phyloP scores from a whole-genome alignment of 768 basidiomycete genomes.

The Pleurotus cornucopiae region DNA sequence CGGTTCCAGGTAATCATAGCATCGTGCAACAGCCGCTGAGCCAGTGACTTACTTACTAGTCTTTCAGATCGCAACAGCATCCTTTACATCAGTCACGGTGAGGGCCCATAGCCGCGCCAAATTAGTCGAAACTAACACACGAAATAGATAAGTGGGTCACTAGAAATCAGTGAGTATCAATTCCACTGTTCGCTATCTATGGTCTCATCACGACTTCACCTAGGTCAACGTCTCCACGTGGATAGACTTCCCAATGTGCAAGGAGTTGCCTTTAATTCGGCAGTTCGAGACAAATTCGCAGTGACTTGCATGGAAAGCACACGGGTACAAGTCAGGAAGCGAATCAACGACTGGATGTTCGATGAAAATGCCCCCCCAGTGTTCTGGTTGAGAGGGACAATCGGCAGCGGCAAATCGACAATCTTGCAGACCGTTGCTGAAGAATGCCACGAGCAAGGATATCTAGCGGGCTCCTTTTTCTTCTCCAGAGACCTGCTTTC shows the following conservation, averaged over 20 bases:
- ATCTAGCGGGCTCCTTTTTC: constrained; percentile 2
- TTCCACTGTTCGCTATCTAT: not conserved
- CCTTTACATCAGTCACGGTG: not conserved
- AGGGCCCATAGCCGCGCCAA: not conserved
- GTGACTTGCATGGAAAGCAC: not conserved
- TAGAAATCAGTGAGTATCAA: not conserved
- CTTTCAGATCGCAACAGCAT: not conserved
- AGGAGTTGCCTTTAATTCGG: not conserved
- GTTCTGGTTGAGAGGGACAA: constrained; percentile 4
- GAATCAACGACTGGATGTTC: constrained; percentile 1
- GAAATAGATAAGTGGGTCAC: not conserved
- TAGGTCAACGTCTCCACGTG: not conserved
- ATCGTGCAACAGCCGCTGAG: too few species aligned
- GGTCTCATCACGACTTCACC: not conserved
- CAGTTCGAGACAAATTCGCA: not conserved
- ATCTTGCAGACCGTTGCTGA: constrained; percentile 7
- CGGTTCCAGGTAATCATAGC: not conserved
- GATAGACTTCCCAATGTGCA: not conserved
- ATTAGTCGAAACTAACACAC: not conserved
- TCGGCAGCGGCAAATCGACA: constrained; percentile 5
- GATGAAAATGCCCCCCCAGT: not conserved
- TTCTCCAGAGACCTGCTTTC: constrained; percentile 2
- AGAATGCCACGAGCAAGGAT: not conserved
- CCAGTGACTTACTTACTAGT: too few species aligned
- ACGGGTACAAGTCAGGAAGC: not conserved